A percentile compares a stretch with the other conserved stretches of the same genome.
Conservation (phyloP, 257 asterid species). For the Craterostigma plantagineum region DNA sequence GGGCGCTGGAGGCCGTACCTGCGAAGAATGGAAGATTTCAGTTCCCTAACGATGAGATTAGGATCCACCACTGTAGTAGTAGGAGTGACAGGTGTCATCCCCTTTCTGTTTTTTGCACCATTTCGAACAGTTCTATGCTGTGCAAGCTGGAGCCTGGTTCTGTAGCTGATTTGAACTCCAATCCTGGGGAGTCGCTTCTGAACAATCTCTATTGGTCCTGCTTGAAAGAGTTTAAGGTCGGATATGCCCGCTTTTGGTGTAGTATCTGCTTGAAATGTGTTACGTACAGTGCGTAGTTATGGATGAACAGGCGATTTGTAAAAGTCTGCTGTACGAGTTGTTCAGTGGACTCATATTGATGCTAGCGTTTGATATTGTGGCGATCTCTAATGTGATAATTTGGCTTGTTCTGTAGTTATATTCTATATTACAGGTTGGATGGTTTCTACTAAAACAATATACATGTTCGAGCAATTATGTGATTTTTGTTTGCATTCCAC, state of each 20-base stretch:
- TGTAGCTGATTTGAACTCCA: constrained; percentile 12
- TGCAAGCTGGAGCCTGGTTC: constrained; percentile 85
- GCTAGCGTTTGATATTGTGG: no score
- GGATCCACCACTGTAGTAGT: constrained; percentile 46
- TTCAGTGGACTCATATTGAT: no score
- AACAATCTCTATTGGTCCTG: constrained; percentile 71
- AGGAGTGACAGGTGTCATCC: constrained; percentile 81
- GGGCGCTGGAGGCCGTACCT: constrained; percentile 58
- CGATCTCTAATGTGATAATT: no score
- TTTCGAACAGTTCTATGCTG: constrained; percentile 41
- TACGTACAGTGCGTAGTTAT: no score
- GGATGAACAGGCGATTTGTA: no score
- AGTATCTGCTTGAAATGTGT: neutral
- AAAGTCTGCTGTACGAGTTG: no score
- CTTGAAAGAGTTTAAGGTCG: constrained; percentile 49
- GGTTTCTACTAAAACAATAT: no score
- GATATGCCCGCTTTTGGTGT: neutral
- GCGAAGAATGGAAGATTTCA: constrained; percentile 41
- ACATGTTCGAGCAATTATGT: no score
- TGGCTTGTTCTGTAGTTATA: no score
- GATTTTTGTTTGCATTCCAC: neutral
- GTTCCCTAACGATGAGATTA: constrained; percentile 82
- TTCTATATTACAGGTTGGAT: no score
- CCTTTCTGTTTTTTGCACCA: constrained; percentile 58
- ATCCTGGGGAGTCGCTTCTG: constrained; percentile 37